Conservation (phyloP, 345 rosid genomes). For the Kandelia obovata region DNA sequence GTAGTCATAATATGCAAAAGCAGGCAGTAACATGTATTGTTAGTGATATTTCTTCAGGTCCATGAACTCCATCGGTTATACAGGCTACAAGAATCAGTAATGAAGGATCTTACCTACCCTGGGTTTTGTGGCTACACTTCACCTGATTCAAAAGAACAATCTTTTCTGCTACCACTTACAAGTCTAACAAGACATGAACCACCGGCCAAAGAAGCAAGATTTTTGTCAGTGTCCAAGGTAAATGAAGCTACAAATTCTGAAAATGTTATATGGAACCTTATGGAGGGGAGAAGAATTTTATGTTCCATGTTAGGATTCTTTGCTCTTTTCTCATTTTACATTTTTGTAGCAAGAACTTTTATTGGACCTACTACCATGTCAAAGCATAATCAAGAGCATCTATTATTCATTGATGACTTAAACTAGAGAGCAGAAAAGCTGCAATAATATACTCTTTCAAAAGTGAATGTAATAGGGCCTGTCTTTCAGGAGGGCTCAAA, state of each 20-base stretch:
- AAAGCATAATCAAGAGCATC: not conserved
- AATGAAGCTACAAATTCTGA: slow-evolving; percentile 3
- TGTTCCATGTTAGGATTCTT: not conserved
- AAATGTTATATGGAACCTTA: not conserved
- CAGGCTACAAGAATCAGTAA: slow-evolving; percentile 33
- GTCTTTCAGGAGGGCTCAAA: slow-evolving; percentile 30
- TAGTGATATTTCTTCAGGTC: slow-evolving; percentile 30
- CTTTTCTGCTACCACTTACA: slow-evolving; percentile 11
- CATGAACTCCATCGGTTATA: slow-evolving; percentile 45
- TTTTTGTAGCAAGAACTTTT: not conserved
- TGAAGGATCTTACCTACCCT: slow-evolving; percentile 28
- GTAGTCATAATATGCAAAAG: not conserved
- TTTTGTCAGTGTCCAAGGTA: slow-evolving; percentile 27
- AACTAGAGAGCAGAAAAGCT: not conserved
- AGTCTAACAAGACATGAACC: slow-evolving; percentile 12
- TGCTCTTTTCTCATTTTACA: not conserved
- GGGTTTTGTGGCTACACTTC: slow-evolving; percentile 16
- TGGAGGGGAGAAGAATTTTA: not conserved
- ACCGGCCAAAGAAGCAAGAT: slow-evolving; percentile 13
- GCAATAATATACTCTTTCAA: not conserved
- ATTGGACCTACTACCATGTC: not conserved
- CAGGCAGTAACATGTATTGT: slow-evolving; percentile 2
- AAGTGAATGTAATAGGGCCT: slow-evolving; percentile 1
- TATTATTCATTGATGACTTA: slow-evolving; percentile 5
- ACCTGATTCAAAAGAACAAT: slow-evolving; percentile 21